These are phyloP conservation scores for Xeromyces bisporus DNA, from an alignment of 495 filamentous ascomycete species.

Conservation along the genomic window DNA sequence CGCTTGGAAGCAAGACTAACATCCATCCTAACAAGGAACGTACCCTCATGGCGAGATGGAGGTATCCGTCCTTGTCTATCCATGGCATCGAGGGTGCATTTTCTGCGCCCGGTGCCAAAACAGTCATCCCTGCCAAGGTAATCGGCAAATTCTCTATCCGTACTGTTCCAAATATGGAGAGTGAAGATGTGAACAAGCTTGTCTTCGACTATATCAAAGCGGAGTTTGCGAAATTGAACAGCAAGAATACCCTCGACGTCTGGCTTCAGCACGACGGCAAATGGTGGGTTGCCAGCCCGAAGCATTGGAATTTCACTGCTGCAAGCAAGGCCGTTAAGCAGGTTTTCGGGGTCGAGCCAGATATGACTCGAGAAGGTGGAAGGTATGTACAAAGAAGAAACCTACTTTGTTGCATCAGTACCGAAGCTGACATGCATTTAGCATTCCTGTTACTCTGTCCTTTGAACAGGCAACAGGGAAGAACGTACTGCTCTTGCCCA, in stretches of 20 bases:
- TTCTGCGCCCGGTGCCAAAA: constrained; percentile 87
- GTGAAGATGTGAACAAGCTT: constrained; percentile 63
- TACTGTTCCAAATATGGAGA: constrained; percentile 95
- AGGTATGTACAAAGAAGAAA: constrained; percentile 33
- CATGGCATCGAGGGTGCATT: constrained; percentile 95
- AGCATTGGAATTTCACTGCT: constrained; percentile 95
- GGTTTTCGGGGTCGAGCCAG: constrained; percentile 82
- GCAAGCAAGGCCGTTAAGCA: constrained; percentile 82
- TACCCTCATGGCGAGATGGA: constrained; percentile 90
- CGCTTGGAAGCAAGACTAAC: constrained; percentile 68
- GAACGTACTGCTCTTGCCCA: constrained; percentile 87
- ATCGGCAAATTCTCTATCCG: constrained; percentile 96
- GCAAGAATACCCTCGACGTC: constrained; percentile 79
- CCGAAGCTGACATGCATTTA: constrained; percentile 12
- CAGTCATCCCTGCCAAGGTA: constrained; percentile 95
- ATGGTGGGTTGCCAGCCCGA: constrained; percentile 95
- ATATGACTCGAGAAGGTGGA: constrained; percentile 92
- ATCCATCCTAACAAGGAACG: constrained; percentile 72
- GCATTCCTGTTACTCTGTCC: constrained; percentile 90
- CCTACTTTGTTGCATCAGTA: background rate
- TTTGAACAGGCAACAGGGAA: constrained; percentile 98
- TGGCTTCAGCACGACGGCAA: constrained; percentile 76
- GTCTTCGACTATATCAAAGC: constrained; percentile 67
- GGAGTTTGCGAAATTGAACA: constrained; percentile 63
- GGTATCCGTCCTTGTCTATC: constrained; percentile 83